Conservation (phyloP, 305 asterid genomes). For the Salvia sclarea region DNA sequence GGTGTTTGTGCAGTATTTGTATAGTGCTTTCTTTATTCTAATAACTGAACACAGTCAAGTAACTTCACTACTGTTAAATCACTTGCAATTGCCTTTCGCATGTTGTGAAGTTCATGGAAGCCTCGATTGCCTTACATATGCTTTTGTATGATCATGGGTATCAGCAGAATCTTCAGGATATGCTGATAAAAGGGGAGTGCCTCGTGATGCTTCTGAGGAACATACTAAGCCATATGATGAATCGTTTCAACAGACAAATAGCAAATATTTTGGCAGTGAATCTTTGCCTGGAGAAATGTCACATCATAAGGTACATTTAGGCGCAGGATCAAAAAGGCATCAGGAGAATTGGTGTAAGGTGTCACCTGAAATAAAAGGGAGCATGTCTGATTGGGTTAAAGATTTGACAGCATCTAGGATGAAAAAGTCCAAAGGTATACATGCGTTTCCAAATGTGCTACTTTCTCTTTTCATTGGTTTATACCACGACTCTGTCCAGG, state of each 20-base stretch:
- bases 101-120: background rate
- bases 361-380: slow-evolving; percentile 24
- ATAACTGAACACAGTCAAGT: background rate
- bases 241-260: slow-evolving; percentile 18
- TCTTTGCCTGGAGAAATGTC: slow-evolving; percentile 30
- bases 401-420: background rate
- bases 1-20: background rate
- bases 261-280: slow-evolving; percentile 13
- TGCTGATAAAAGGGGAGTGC: slow-evolving; percentile 18
- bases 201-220: slow-evolving; percentile 17
- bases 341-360: slow-evolving; percentile 21
- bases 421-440: slow-evolving; percentile 36
- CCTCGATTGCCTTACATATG: background rate
- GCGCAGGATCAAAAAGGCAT: slow-evolving; percentile 22
- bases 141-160: slow-evolving; percentile 11
- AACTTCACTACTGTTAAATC: background rate
- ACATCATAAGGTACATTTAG: slow-evolving; percentile 26
- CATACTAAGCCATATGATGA: slow-evolving; percentile 21
- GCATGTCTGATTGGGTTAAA: slow-evolving; percentile 30
- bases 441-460: slow-evolving; percentile 5
- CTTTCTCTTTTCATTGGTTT: slow-evolving; percentile 3
- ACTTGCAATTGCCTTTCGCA: slow-evolving; percentile 4
- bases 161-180: slow-evolving; percentile 29
- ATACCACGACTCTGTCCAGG: background rate
- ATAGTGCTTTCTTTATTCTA: background rate